Conservation (phyloP, 2,329 filamentous ascomycete genomes). For the Dactylellina drechsleri region DNA sequence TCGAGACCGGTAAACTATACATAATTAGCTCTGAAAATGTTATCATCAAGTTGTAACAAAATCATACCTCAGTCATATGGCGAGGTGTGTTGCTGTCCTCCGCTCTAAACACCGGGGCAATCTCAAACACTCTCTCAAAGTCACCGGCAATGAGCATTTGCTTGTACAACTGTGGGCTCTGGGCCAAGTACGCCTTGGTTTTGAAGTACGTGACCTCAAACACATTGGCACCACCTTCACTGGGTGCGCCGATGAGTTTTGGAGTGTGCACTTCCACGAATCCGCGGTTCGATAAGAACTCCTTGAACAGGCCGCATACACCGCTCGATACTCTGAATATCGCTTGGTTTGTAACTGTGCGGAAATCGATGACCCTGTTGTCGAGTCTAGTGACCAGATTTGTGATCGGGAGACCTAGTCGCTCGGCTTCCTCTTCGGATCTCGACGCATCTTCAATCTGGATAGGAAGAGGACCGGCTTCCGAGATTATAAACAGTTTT, state of each 20-base stretch:
- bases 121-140: conserved; percentile 79
- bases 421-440: conserved; percentile 64
- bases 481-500: conserved; percentile 81
- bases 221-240: conserved; percentile 91
- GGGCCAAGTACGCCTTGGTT: conserved; percentile 80
- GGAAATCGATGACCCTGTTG: conserved; percentile 92
- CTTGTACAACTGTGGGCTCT: conserved; percentile 87
- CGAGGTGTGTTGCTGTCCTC: conserved; percentile 85
- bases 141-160: conserved; percentile 84
- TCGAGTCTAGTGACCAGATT: conserved; percentile 85
- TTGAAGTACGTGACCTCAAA: conserved; percentile 92
- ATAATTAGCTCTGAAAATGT: conserved; percentile 23
- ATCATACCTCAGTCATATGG: conserved; percentile 77
- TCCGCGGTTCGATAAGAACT: conserved; percentile 78
- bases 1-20: conserved; percentile 81
- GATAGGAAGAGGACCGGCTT: conserved; percentile 71
- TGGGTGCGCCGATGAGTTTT: conserved; percentile 86
- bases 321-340: conserved; percentile 77
- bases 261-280: conserved; percentile 90
- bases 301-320: conserved; percentile 76
- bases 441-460: conserved; percentile 66
- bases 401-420: conserved; percentile 72
- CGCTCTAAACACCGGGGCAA: conserved; percentile 84
- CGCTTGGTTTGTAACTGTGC: conserved; percentile 88
- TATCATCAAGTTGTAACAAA: neutral